A percentile compares a stretch with the other conserved stretches of the same genome.
Evolutionary conservation across 257 asterid genomes (phyloP).

Genomic region (Petrea volubilis): DNA sequence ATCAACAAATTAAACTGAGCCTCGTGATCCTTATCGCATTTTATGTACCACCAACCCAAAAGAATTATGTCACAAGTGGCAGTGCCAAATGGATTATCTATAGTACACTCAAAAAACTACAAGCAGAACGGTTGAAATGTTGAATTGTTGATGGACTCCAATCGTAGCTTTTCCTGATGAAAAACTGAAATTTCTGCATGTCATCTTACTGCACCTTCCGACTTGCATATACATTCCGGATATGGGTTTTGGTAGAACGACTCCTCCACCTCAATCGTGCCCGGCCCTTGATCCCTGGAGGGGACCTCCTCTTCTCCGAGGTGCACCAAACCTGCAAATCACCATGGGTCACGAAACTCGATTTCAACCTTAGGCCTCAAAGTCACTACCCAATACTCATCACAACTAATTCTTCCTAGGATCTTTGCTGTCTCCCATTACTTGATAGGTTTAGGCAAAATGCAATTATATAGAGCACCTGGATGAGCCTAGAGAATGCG

Average conservation of each 20-base stretch:
- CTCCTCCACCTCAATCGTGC: constrained; percentile 79
- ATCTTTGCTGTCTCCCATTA: not conserved
- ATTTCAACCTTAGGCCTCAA: not conserved
- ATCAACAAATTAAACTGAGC: too few species aligned
- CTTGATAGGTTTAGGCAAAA: not conserved
- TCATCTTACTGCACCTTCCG: constrained; percentile 34
- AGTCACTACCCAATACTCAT: not conserved
- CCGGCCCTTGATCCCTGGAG: constrained; percentile 82
- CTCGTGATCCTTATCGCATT: too few species aligned
- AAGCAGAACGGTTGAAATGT: too few species aligned
- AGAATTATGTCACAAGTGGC: too few species aligned
- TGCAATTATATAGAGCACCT: not conserved
- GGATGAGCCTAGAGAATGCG: not conserved
- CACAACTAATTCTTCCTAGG: not conserved
- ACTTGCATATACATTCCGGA: constrained; percentile 83
- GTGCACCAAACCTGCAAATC: constrained; percentile 70
- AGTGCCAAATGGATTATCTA: too few species aligned
- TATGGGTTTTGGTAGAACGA: constrained; percentile 87
- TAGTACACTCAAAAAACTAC: too few species aligned
- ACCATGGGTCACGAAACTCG: not conserved
- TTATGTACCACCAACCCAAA: too few species aligned
- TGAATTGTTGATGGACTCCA: too few species aligned
- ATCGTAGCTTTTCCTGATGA: too few species aligned
- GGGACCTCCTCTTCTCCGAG: constrained; percentile 73
- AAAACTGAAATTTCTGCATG: not conserved